Conservation (phyloP, 768 basidiomycete species). For the Tubosaeta sp. region DNA sequence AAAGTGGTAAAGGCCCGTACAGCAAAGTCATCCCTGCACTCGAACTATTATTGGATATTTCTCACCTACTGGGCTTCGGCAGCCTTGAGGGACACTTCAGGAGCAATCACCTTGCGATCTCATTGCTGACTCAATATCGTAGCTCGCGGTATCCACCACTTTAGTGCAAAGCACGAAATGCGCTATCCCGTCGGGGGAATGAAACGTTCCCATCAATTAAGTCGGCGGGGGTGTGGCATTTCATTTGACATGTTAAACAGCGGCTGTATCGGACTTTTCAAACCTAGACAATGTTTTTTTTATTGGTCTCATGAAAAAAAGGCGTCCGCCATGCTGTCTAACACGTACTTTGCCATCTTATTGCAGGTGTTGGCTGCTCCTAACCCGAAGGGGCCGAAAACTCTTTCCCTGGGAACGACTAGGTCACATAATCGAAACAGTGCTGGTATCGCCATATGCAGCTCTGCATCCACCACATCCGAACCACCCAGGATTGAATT, state of each 20-base stretch:
- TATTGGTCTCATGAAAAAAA: background rate
- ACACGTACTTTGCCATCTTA: background rate
- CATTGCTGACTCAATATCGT: background rate
- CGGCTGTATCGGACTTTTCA: background rate
- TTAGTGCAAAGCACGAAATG: background rate
- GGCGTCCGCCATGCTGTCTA: background rate
- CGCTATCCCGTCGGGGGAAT: background rate
- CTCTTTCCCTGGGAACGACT: background rate
- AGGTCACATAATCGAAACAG: background rate
- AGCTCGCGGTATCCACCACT: too few species aligned
- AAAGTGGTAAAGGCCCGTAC: background rate
- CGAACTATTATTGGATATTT: background rate
- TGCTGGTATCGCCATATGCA: background rate
- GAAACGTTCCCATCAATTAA: background rate
- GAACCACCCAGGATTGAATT: background rate
- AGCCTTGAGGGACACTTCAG: background rate
- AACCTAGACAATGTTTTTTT: background rate
- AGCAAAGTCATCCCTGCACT: background rate
- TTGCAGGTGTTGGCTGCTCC: background rate
- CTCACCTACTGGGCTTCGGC: background rate
- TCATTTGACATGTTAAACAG: background rate
- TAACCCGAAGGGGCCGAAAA: too few species aligned
- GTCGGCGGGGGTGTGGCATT: background rate
- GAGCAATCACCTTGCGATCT: background rate
- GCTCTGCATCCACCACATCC: background rate